A percentile compares a stretch with the other conserved stretches of the same genome.
Conservation (phyloP, 495 filamentous ascomycete genomes). For the Apiosordaria backusii region DNA sequence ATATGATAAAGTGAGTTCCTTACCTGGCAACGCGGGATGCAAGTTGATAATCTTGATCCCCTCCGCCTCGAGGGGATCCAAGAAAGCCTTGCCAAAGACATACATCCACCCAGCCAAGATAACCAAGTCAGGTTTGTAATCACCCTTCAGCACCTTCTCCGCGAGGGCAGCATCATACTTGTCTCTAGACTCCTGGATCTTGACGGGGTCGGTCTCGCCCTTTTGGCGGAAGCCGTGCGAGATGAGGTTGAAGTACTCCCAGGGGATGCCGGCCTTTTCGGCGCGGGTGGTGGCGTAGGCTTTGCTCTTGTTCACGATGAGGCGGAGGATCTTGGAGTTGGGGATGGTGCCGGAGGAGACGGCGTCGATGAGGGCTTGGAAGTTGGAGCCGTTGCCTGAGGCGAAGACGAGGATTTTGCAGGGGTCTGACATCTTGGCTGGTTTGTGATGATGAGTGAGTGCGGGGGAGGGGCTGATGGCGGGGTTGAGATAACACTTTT, state of each 20-base stretch:
- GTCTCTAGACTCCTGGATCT: constrained; percentile 59
- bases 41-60: constrained; percentile 76
- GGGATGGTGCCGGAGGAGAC: constrained; percentile 52
- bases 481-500: neutral
- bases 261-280: constrained; percentile 64
- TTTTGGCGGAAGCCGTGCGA: constrained; percentile 51
- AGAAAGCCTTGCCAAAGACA: constrained; percentile 42
- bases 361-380: constrained; percentile 86
- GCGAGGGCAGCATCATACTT: constrained; percentile 82
- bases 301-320: constrained; percentile 77
- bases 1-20: neutral
- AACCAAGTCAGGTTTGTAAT: constrained; percentile 66
- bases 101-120: constrained; percentile 71
- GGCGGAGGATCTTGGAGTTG: constrained; percentile 62
- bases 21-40: constrained; percentile 69
- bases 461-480: neutral
- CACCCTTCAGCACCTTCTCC: constrained; percentile 53
- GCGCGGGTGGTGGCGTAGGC: constrained; percentile 79
- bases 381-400: constrained; percentile 80
- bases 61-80: constrained; percentile 59
- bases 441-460: neutral
- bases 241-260: constrained; percentile 82
- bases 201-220: constrained; percentile 49
- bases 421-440: constrained; percentile 23
- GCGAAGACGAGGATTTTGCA: constrained; percentile 42